A percentile compares a stretch with the other conserved stretches of the same genome.
Evolutionary conservation across 2,329 filamentous ascomycete species (phyloP).

Genomic region (Calonectria pseudoturangicola): DNA sequence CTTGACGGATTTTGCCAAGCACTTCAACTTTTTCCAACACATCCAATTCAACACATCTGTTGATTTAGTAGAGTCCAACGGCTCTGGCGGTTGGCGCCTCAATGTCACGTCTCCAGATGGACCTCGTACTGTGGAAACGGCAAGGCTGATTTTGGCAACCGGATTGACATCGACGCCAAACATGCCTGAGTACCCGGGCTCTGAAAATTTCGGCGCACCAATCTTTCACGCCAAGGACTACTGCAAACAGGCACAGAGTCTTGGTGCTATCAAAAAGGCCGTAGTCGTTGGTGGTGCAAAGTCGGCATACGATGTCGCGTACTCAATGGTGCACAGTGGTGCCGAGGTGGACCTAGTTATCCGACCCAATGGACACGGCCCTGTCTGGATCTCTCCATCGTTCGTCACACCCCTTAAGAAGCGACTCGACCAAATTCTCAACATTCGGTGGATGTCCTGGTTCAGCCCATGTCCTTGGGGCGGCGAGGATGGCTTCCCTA

Average conservation of each 20-base stretch:
- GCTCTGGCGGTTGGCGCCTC: conserved; percentile 46
- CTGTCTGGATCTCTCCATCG: conserved; percentile 71
- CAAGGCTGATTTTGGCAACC: conserved; percentile 70
- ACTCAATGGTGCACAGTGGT: conserved; percentile 70
- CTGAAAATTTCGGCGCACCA: conserved; percentile 60
- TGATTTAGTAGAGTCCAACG: conserved; percentile 60
- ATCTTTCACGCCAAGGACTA: conserved; percentile 69
- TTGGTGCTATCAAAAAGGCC: conserved; percentile 59
- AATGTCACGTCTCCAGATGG: conserved; percentile 30
- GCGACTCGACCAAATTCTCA: conserved; percentile 74
- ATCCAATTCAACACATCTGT: conserved; percentile 72
- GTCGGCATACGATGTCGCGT: conserved; percentile 75
- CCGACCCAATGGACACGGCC: conserved; percentile 69
- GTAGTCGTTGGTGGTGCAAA: conserved; percentile 75
- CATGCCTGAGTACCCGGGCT: conserved; percentile 62
- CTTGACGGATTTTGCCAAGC: conserved; percentile 60
- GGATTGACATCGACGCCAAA: conserved; percentile 68
- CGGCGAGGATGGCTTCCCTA: conserved; percentile 69
- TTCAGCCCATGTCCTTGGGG: conserved; percentile 81
- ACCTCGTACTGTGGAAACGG: conserved; percentile 49
- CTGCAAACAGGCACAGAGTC: conserved; percentile 55
- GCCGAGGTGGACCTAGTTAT: conserved; percentile 71
- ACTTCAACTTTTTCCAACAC: conserved; percentile 69
- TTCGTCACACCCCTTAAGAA: conserved; percentile 77
- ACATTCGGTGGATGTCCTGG: conserved; percentile 75